A percentile compares a stretch with the other conserved stretches of the same genome.
Evolutionary conservation across 129 eudicot genomes (phyloP).

Genomic region (Flaveria ramosissima): DNA sequence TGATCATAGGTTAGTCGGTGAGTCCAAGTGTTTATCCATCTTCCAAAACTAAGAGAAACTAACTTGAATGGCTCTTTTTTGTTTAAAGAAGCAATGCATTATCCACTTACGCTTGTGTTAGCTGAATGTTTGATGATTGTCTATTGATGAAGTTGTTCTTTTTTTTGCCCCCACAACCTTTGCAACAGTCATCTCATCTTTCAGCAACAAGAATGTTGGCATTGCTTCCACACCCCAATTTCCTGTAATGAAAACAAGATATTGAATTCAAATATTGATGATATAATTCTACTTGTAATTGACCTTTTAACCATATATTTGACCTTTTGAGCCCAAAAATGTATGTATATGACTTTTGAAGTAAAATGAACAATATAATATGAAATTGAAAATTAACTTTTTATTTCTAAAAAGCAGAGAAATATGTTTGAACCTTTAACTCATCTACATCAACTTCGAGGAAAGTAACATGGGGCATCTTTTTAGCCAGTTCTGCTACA

Average conservation of each 20-base stretch:
- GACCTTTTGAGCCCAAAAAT: no score
- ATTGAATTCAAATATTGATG: neutral
- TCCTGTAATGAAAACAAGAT: conserved; percentile 28
- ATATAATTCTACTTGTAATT: no score
- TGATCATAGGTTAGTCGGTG: neutral
- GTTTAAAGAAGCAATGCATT: neutral
- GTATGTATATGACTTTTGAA: no score
- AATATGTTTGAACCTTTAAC: conserved; percentile 48
- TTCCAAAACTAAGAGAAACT: neutral
- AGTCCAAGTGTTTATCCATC: conserved; percentile 2
- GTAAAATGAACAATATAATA: neutral
- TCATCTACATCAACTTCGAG: conserved; percentile 74
- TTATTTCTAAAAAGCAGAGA: conserved; percentile 12
- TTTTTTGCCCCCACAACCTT: conserved; percentile 68
- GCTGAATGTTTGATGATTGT: conserved; percentile 61
- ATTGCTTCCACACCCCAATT: conserved; percentile 73
- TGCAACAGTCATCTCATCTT: conserved; percentile 52
- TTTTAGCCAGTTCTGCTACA: conserved; percentile 57
- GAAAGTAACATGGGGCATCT: conserved; percentile 49
- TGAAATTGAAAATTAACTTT: neutral
- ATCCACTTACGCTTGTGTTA: conserved; percentile 30
- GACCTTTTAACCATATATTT: neutral
- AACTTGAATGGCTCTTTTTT: neutral
- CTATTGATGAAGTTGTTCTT: conserved; percentile 69
- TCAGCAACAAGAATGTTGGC: conserved; percentile 77